Evolutionary conservation across 306 rosid species (phyloP), one percentile per base, ranked within the genome.

Genomic region (Prosopis cineraria): DNA sequence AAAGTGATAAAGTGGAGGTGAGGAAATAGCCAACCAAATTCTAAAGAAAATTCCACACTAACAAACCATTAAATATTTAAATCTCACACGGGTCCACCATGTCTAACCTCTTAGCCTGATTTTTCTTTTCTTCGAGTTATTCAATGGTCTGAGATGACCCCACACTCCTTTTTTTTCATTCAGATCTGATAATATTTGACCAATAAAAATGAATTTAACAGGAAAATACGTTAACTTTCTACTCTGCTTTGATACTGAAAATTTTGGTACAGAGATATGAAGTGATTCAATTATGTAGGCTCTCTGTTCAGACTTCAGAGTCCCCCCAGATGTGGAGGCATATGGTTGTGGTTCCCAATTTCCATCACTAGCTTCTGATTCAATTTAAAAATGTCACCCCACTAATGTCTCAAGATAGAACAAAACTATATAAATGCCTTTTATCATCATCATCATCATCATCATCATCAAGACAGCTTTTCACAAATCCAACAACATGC

Each of bases 71-170:
- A 37, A 37, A 37, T 37, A 8, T 37, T 10, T 47, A 9, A 83
- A 53, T 84, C 78, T 53, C 78, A 53, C 59, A 70, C 70, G 81
- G 84, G 87, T 79, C 87, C 84, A 79, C 20, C 62, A 71, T 41
- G 47, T 47, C 41, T 6, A 37, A 37, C 7, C 41, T 67, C 33
- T 33, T 10, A 37, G 56, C 62, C 50, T 4, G 3, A 31, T 53
- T 70, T 70, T 77, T 77, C 62, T 22, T 2, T n/a, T 14, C 6
- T 22, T 39, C 41, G 30, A 10, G 27, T 30, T 43, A 56, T 33
- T 70, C 29, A 14, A 16, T 14, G 20, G 41, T 5, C 53, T 29
- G 33, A 44, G 34, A 70, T 52, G 27, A 70, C 16, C 20, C 20
- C 5, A 17, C 29, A 12, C 68, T 5, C 22, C n/a, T n/a, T 13